Evolutionary conservation across 179 eudicot species (phyloP).

Genomic region (Nepenthes alata): DNA sequence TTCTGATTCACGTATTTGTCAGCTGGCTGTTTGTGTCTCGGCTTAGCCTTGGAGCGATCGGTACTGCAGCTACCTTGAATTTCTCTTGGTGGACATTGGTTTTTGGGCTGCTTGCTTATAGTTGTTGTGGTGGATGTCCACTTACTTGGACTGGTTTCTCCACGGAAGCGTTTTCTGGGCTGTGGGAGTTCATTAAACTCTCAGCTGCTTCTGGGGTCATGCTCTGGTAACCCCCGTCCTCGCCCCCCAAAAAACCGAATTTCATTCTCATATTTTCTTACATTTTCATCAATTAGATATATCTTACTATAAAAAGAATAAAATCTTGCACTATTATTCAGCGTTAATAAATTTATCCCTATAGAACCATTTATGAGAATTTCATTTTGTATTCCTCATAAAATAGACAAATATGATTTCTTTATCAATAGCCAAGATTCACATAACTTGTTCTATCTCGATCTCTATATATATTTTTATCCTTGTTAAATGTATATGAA

Average conservation of each 20-base stretch:
- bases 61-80: constrained; percentile 20
- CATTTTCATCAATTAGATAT: too few relatives aligned
- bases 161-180: constrained; percentile 30
- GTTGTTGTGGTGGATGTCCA: constrained; percentile 27
- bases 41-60: constrained; percentile 24
- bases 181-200: constrained; percentile 38
- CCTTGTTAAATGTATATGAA: not conserved
- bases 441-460: too few relatives aligned
- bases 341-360: too few relatives aligned
- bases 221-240: constrained; percentile 21
- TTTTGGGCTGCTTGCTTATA: constrained; percentile 22
- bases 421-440: too few relatives aligned
- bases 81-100: constrained; percentile 38
- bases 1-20: constrained; percentile 17
- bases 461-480: not conserved
- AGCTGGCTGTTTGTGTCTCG: constrained; percentile 27
- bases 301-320: too few relatives aligned
- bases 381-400: too few relatives aligned
- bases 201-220: constrained; percentile 37
- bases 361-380: too few relatives aligned
- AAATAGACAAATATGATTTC: too few relatives aligned
- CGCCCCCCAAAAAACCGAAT: not conserved
- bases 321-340: too few relatives aligned
- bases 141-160: constrained; percentile 33
- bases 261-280: too few relatives aligned